phyloP scores from a whole-genome alignment of 345 rosid genomes.

The Bruguiera gymnorhiza region DNA sequence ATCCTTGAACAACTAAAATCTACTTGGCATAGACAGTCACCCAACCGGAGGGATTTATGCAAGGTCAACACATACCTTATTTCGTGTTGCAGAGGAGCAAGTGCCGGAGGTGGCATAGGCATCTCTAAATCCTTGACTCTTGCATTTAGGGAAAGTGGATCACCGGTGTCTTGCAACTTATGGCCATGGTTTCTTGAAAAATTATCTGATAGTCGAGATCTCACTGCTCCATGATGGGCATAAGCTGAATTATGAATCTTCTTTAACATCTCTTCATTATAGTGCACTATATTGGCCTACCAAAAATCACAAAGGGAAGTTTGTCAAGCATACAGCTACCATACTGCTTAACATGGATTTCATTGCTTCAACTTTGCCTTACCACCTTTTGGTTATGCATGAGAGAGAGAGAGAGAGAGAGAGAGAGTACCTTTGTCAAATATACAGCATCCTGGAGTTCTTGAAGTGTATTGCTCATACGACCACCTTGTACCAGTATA shows the following conservation, averaged over 20 bases:
- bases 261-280: constrained; percentile 64
- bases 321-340: constrained; percentile 5
- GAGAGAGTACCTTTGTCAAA: constrained; percentile 61
- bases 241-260: constrained; percentile 41
- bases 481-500: constrained; percentile 70
- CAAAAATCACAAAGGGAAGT: constrained; percentile 2
- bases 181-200: constrained; percentile 28
- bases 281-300: constrained; percentile 76
- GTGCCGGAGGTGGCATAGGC: constrained; percentile 89
- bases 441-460: constrained; percentile 90
- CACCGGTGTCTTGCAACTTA: constrained; percentile 27
- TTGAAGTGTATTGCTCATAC: constrained; percentile 61
- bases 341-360: not conserved
- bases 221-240: constrained; percentile 43
- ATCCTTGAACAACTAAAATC: not conserved
- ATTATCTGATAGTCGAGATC: constrained; percentile 45
- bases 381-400: not conserved
- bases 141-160: constrained; percentile 36
- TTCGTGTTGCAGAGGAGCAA: constrained; percentile 56
- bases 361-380: not conserved
- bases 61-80: constrained; percentile 52
- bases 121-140: constrained; percentile 63
- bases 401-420: not conserved
- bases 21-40: not conserved
- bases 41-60: not conserved